These are phyloP conservation scores for Hibiscus syriacus DNA, from an alignment of 345 rosid genomes.

Conservation along the genomic window DNA sequence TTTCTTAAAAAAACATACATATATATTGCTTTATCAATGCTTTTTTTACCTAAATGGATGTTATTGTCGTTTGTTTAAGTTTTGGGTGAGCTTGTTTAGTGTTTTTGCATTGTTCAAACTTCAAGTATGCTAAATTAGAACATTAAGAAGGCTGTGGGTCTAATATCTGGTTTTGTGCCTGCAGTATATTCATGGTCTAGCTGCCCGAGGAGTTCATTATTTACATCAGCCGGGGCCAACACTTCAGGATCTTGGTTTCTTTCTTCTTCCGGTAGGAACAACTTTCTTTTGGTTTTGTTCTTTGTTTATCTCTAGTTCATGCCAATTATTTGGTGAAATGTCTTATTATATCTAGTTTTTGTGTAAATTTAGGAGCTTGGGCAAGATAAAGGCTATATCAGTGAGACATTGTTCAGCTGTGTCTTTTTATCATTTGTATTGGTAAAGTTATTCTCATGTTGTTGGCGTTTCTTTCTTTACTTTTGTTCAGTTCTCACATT, in stretches of 20 bases:
- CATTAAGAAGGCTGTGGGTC: not conserved
- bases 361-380: constrained; percentile 71
- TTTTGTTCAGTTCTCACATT: not conserved
- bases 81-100: not conserved
- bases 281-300: not conserved
- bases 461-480: constrained; percentile 4
- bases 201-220: constrained; percentile 95
- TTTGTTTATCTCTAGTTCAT: not conserved
- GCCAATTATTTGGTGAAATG: not conserved
- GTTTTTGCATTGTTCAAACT: not conserved
- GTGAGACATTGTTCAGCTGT: constrained; percentile 68
- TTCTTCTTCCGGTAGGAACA: constrained; percentile 71
- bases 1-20: not conserved
- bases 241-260: constrained; percentile 84
- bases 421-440: constrained; percentile 61
- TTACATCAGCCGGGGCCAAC: constrained; percentile 79
- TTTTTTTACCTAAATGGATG: not conserved
- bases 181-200: constrained; percentile 85
- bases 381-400: constrained; percentile 81
- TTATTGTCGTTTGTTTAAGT: not conserved
- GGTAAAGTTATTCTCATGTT: constrained; percentile 40
- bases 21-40: too few species aligned
- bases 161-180: not conserved
- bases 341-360: constrained; percentile 3
- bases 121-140: not conserved